phyloP scores from a whole-genome alignment of 768 basidiomycete genomes.

The Ramaria rubella region DNA sequence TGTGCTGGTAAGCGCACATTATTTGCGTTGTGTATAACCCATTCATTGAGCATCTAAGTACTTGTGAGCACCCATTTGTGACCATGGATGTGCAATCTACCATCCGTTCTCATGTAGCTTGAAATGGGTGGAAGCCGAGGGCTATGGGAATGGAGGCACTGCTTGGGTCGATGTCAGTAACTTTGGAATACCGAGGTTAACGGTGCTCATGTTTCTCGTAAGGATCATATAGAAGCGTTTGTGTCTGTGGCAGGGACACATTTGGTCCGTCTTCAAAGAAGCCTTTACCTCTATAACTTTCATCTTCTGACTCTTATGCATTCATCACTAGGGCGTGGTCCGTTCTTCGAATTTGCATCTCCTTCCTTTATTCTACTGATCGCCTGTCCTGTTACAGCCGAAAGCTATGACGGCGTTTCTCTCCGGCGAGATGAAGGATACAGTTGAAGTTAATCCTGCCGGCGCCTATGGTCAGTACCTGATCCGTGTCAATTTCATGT shows the following conservation, averaged over 20 bases:
- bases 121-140: slow-evolving; percentile 93
- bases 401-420: slow-evolving; percentile 95
- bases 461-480: slow-evolving; percentile 60
- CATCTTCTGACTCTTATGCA: slow-evolving; percentile 6
- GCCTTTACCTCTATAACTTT: neutral
- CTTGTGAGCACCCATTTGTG: too few species aligned
- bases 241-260: slow-evolving; percentile 84
- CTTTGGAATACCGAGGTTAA: neutral
- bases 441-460: slow-evolving; percentile 77
- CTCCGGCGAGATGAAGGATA: slow-evolving; percentile 94
- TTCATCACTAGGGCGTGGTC: slow-evolving; percentile 58
- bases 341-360: slow-evolving; percentile 19
- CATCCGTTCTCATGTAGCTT: slow-evolving; percentile 46
- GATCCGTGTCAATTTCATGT: neutral
- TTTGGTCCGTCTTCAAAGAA: slow-evolving; percentile 44
- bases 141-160: slow-evolving; percentile 73
- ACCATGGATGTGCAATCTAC: too few species aligned
- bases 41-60: slow-evolving; percentile 44
- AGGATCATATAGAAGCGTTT: slow-evolving; percentile 83
- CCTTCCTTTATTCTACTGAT: neutral
- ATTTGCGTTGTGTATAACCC: neutral
- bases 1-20: slow-evolving; percentile 39
- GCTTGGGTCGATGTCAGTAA: slow-evolving; percentile 81
- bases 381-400: slow-evolving; percentile 41
- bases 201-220: slow-evolving; percentile 5